phyloP scores from a whole-genome alignment of 2,329 filamentous ascomycete species.

The Trichoderma hamatum region DNA sequence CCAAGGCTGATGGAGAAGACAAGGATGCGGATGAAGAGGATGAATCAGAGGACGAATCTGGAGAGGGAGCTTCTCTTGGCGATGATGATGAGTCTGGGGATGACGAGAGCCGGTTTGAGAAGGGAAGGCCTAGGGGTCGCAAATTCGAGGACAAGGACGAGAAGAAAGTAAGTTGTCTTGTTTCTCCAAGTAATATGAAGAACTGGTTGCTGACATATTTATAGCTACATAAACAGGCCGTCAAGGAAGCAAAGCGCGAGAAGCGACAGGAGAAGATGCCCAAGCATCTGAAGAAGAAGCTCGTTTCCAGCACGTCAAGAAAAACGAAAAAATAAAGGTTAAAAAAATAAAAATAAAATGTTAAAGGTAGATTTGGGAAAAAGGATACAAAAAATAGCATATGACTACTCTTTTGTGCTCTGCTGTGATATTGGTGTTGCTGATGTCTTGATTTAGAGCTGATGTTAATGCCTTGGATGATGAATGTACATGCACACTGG shows the following conservation, averaged over 20 bases:
- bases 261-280: slow-evolving; percentile 95
- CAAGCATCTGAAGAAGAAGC: slow-evolving; percentile 91
- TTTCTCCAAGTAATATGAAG: neutral
- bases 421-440: neutral
- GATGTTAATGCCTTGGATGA: neutral
- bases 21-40: slow-evolving; percentile 43
- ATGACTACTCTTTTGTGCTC: neutral
- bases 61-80: slow-evolving; percentile 52
- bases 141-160: slow-evolving; percentile 89
- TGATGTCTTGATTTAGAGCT: neutral
- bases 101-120: slow-evolving; percentile 61
- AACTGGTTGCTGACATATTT: slow-evolving; percentile 32
- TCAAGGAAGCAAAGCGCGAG: slow-evolving; percentile 95
- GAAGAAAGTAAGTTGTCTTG: slow-evolving; percentile 63
- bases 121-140: slow-evolving; percentile 74
- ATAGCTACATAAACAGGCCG: slow-evolving; percentile 75
- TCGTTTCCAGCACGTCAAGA: slow-evolving; percentile 65
- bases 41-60: slow-evolving; percentile 51
- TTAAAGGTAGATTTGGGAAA: neutral
- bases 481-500: neutral
- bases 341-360: slow-evolving; percentile 17
- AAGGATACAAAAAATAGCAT: slow-evolving; percentile 17
- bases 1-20: slow-evolving; percentile 43
- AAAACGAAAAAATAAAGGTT: slow-evolving; percentile 56
- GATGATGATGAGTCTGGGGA: slow-evolving; percentile 47